Percentiles rank a stretch among this genome's conserved stretches.
These are phyloP conservation scores for Rhypophila decipiens DNA, from an alignment of 495 filamentous ascomycete genomes.

Conservation along the genomic window DNA sequence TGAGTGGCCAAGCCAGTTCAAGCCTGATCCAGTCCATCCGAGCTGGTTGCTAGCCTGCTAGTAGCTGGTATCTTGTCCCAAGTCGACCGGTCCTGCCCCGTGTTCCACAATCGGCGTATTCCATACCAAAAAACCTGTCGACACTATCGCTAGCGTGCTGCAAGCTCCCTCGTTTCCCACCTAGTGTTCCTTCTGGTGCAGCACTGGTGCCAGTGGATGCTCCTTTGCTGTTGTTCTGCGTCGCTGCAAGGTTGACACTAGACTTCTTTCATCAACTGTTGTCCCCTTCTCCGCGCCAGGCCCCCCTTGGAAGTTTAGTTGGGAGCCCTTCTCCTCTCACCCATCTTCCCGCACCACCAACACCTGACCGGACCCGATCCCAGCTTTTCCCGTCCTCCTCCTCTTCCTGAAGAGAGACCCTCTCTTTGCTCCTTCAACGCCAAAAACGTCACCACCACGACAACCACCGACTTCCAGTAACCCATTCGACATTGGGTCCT, in stretches of 20 bases:
- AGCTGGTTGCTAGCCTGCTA: slow-evolving; percentile 1
- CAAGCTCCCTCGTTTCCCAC: slow-evolving; percentile 27
- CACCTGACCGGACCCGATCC: not conserved
- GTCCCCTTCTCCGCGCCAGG: slow-evolving; percentile 2
- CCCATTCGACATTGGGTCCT: not conserved
- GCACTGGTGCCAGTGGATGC: not conserved
- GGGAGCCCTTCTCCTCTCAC: not conserved
- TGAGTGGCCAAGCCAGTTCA: slow-evolving; percentile 11
- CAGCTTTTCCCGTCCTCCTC: not conserved
- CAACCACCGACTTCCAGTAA: not conserved
- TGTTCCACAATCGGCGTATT: slow-evolving; percentile 20
- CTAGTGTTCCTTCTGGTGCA: slow-evolving; percentile 8
- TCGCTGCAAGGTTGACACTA: slow-evolving; percentile 1
- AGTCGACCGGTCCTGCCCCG: slow-evolving; percentile 8
- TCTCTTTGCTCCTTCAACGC: slow-evolving; percentile 11
- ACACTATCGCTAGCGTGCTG: slow-evolving; percentile 28
- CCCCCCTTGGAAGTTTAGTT: too few species aligned
- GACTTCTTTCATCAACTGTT: not conserved
- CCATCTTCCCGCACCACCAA: not conserved
- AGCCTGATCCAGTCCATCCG: not conserved
- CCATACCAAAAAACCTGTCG: slow-evolving; percentile 24
- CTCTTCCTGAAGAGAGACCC: not conserved
- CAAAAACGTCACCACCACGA: not conserved
- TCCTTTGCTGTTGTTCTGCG: too few species aligned
- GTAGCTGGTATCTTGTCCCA: not conserved